Base-by-base conservation (phyloP, 1,139 yeast species). In the Martiniozyma asiatica region DNA sequence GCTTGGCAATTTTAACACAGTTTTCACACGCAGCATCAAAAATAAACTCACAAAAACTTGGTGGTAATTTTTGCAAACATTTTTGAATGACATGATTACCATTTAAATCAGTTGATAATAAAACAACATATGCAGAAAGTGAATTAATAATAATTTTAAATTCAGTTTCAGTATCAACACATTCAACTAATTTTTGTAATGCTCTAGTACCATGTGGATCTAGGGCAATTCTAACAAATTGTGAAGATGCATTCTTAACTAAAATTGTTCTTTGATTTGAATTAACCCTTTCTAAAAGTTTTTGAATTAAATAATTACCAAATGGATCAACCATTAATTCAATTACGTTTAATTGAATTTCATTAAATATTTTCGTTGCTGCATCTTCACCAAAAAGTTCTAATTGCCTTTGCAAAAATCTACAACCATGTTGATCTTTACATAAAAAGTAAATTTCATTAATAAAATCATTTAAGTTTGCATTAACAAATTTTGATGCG, bases 191-290 rank as follows among this genome's bases (percentile, higher is more conserved):
- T 59, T 78, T 85, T 55, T 89, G 98, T 34, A 89, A 61, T 2
- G 97, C 95, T 46, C 98, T 67, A 2, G 98, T 89, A 17, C 98
- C 98, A 54, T 89, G 97, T 35, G 85, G 92, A 48, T 81, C 89
- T 35, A 82, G 62, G 4, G 56, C 55, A 41, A 89, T 80, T 35
- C 76, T 63, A 30, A 82, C 74, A 45, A 89, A 66, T 27, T 76
- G 77, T 1, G 79, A 71, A 10, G 85, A 64, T 11, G 94, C 85
- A 37, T 74, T 77, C 43, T 69, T 66, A 26, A 87, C 79, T 40
- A 89, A 58, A 14, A 67, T 58, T 13, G 79, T 64, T 38, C 94
- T 64, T 56, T 85, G 95, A 36, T 68, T 74, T 13, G 64, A 61
- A 15, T 70, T 62, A 20, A 85, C 77, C 43, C 73, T 69, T 48